A percentile compares a stretch with the other conserved stretches of the same genome.
phyloP scores from a whole-genome alignment of 2,329 filamentous ascomycete genomes.

The Epichloe coenophiala region DNA sequence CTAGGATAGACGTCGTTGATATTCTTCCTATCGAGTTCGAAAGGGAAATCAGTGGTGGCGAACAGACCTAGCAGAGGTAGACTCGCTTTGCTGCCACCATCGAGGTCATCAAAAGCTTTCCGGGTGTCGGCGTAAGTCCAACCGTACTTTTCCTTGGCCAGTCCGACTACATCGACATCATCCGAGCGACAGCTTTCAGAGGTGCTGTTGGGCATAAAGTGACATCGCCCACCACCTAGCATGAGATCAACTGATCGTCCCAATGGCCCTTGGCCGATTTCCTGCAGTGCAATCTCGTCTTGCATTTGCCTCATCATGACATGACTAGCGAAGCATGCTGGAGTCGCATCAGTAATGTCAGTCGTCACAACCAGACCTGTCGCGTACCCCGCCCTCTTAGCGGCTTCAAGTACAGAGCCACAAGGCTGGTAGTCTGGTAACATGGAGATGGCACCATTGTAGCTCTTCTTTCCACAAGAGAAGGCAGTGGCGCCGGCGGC shows the following conservation, averaged over 20 bases:
- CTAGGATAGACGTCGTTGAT: conserved; percentile 74
- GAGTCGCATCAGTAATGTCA: conserved; percentile 87
- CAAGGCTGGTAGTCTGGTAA: conserved; percentile 76
- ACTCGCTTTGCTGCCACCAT: conserved; percentile 51
- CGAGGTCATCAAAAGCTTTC: conserved; percentile 60
- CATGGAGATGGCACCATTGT: conserved; percentile 91
- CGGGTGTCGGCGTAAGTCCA: conserved; percentile 69
- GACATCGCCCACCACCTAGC: conserved; percentile 83
- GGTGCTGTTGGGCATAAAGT: conserved; percentile 76
- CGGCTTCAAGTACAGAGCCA: conserved; percentile 84
- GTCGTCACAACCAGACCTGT: conserved; percentile 94
- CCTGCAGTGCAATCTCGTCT: conserved; percentile 83
- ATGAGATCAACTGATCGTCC: conserved; percentile 84
- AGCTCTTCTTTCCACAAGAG: conserved; percentile 83
- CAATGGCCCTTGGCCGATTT: conserved; percentile 76
- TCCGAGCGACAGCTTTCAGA: conserved; percentile 73
- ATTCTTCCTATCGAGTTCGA: conserved; percentile 77
- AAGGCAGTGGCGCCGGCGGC: conserved; percentile 97
- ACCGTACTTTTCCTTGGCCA: conserved; percentile 62
- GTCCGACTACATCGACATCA: conserved; percentile 55
- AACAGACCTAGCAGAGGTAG: conserved; percentile 80
- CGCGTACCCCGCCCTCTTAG: conserved; percentile 79
- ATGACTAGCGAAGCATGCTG: conserved; percentile 86
- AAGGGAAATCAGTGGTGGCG: conserved; percentile 71
- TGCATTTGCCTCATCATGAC: conserved; percentile 68